These are phyloP conservation scores for Saussurea involucrata DNA, from an alignment of 129 eudicot species.

Conservation along the genomic window DNA sequence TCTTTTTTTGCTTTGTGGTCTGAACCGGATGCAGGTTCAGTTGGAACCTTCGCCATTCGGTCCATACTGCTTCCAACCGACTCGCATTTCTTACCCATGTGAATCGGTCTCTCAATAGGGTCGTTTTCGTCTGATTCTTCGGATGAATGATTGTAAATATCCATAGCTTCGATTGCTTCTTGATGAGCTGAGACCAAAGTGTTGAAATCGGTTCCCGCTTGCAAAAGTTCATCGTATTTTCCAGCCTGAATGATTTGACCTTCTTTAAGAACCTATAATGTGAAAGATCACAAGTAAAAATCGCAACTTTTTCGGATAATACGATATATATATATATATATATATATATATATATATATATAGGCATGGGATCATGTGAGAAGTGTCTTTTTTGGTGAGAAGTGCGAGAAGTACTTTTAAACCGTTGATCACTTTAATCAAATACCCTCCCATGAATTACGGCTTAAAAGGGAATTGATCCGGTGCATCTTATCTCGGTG, in stretches of 20 bases:
- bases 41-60: slow-evolving; percentile 36
- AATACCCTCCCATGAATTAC: too few relatives aligned
- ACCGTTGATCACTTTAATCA: too few relatives aligned
- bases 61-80: slow-evolving; percentile 35
- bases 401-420: too few relatives aligned
- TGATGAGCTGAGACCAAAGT: slow-evolving; percentile 85
- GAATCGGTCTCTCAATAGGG: slow-evolving; percentile 16
- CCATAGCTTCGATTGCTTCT: slow-evolving; percentile 89
- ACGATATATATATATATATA: too few relatives aligned
- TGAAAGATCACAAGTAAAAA: neutral
- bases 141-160: slow-evolving; percentile 55
- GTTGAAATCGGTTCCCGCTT: slow-evolving; percentile 81
- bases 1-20: slow-evolving; percentile 60
- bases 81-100: slow-evolving; percentile 21
- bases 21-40: slow-evolving; percentile 49
- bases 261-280: slow-evolving; percentile 78
- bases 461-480: too few relatives aligned
- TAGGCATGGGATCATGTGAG: too few relatives aligned
- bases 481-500: too few relatives aligned
- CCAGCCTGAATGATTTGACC: slow-evolving; percentile 83
- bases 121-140: slow-evolving; percentile 53
- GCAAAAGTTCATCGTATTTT: slow-evolving; percentile 79
- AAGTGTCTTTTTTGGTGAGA: too few relatives aligned
- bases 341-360: too few relatives aligned
- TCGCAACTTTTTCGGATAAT: neutral